Conservation (phyloP, 495 filamentous ascomycete species). For the Penicillium riverlandense region DNA sequence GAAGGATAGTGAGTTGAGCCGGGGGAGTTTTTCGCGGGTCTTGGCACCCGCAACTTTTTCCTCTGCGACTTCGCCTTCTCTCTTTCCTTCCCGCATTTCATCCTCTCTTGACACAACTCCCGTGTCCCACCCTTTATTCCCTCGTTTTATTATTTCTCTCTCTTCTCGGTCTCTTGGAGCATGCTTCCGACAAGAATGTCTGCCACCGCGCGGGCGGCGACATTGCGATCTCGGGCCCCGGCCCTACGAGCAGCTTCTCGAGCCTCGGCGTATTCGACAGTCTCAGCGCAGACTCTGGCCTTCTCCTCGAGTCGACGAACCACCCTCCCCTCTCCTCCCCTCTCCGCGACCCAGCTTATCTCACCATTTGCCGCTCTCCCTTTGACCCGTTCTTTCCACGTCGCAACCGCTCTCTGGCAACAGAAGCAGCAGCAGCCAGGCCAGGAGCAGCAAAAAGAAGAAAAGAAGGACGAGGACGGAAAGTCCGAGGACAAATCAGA, state of each 20-base stretch:
- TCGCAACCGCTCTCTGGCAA: conserved; percentile 26
- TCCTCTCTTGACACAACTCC: conserved; percentile 20
- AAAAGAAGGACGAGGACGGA: conserved; percentile 38
- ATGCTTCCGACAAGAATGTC: conserved; percentile 40
- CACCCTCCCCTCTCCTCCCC: conserved; percentile 11
- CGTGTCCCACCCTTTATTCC: conserved; percentile 17
- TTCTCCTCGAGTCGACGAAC: conserved; percentile 5
- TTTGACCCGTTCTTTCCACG: conserved; percentile 38
- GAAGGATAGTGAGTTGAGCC: neutral
- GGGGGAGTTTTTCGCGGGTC: conserved; percentile 36
- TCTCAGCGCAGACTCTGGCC: conserved; percentile 9
- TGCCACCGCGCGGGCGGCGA: conserved; percentile 35
- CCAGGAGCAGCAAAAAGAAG: conserved; percentile 24
- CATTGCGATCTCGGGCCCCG: conserved; percentile 27
- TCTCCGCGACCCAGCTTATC: conserved; percentile 26
- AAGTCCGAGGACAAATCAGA: conserved; percentile 31
- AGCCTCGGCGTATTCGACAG: conserved; percentile 25
- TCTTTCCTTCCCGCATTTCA: conserved; percentile 16
- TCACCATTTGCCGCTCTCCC: conserved; percentile 34
- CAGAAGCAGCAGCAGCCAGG: conserved; percentile 30
- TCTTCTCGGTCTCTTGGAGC: conserved; percentile 14
- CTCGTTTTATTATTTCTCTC: conserved; percentile 5
- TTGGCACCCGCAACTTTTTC: conserved; percentile 41
- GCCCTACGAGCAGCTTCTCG: conserved; percentile 36
- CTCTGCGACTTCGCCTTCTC: conserved; percentile 12